These are phyloP conservation scores for Vitis riparia DNA, from an alignment of 164 flowering plant genomes.

Conservation along the genomic window DNA sequence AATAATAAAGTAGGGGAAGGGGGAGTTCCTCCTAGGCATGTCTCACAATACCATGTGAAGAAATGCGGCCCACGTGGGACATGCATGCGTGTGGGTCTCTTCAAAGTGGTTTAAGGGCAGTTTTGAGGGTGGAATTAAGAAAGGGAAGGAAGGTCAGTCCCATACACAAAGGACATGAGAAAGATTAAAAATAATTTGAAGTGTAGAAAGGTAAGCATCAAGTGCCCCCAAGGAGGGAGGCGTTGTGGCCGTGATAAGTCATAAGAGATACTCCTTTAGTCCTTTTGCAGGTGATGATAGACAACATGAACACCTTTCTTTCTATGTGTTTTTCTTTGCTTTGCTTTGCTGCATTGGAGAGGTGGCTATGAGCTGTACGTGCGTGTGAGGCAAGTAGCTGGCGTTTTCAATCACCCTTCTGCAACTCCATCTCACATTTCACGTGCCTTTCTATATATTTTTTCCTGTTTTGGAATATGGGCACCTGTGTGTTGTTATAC, in stretches of 20 bases:
- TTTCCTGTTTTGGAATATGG: neutral
- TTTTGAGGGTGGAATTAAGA: neutral
- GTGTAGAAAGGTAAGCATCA: too few relatives aligned
- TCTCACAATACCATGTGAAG: conserved; percentile 26
- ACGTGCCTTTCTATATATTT: conserved; percentile 5
- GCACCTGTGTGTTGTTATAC: neutral
- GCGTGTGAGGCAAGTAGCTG: conserved; percentile 27
- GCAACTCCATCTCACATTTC: conserved; percentile 6
- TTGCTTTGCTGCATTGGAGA: neutral
- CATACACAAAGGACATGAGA: conserved; percentile 17
- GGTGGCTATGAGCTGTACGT: conserved; percentile 27
- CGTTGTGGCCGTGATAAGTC: too few relatives aligned
- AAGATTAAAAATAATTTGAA: neutral
- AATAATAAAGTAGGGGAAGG: too few relatives aligned
- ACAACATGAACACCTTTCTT: too few relatives aligned
- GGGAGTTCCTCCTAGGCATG: conserved; percentile 5
- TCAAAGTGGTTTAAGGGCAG: conserved; percentile 2
- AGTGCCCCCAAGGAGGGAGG: too few relatives aligned
- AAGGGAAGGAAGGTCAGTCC: conserved; percentile 4
- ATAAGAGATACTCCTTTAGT: too few relatives aligned
- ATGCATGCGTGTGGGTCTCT: conserved; percentile 39
- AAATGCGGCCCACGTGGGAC: conserved; percentile 39
- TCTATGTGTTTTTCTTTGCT: neutral
- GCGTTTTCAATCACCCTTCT: conserved; percentile 7
- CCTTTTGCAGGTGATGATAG: too few relatives aligned